phyloP scores from a whole-genome alignment of 352 stramenopile genomes.

The Globisporangium apiculatum region DNA sequence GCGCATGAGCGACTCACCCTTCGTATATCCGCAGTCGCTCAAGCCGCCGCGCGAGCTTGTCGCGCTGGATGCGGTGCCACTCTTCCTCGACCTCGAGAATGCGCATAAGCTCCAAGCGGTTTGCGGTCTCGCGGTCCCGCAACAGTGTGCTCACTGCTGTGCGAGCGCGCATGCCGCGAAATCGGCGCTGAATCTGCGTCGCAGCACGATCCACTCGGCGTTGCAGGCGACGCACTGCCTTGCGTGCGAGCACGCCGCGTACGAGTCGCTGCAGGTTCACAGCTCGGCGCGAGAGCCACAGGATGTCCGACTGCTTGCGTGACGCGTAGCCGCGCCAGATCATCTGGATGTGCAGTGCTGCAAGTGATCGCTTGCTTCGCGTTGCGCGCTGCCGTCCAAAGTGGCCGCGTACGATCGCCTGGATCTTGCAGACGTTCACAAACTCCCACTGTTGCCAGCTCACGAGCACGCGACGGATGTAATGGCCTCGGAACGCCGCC shows the following conservation, averaged over 20 bases:
- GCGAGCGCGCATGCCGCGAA: conserved; percentile 50
- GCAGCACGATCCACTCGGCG: conserved; percentile 16
- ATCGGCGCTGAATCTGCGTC: conserved; percentile 59
- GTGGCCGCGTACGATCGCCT: conserved; percentile 51
- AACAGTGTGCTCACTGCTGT: conserved; percentile 29
- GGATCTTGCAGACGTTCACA: conserved; percentile 53
- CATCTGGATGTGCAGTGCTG: conserved; percentile 52
- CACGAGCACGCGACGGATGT: conserved; percentile 33
- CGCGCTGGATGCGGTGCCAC: conserved; percentile 51
- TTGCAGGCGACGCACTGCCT: conserved; percentile 18
- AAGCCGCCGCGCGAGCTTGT: conserved; percentile 45
- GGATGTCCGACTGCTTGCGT: conserved; percentile 36
- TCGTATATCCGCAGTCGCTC: conserved; percentile 45
- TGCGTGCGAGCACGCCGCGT: conserved; percentile 38
- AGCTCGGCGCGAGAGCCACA: conserved; percentile 38
- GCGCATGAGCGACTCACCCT: conserved; percentile 24
- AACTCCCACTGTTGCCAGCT: conserved; percentile 54
- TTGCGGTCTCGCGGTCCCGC: conserved; percentile 47
- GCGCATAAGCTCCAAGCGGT: conserved; percentile 61
- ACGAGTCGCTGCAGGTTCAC: conserved; percentile 51
- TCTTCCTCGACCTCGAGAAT: conserved; percentile 64
- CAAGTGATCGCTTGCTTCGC: conserved; percentile 17
- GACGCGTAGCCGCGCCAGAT: conserved; percentile 46
- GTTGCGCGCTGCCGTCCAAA: conserved; percentile 17
- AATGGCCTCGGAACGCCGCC: conserved; percentile 45